Evolutionary conservation across 176 grass and related monocot species (phyloP), one percentile per base, ranked within the genome.

Genomic region (Areca catechu): DNA sequence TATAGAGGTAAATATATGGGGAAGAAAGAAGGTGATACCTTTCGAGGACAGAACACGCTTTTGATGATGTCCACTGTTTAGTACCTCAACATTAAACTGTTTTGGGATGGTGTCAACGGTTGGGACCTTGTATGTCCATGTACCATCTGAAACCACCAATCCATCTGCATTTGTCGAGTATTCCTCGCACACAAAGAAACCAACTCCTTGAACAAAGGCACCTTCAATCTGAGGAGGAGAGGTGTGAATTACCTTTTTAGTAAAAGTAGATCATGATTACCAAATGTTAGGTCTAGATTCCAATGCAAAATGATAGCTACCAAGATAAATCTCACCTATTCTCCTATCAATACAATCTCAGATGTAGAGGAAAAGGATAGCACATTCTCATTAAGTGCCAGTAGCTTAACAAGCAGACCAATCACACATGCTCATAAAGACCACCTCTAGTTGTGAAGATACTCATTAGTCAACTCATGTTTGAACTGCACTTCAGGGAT

Each of bases 51-150:
- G 87, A 58, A 97, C 78, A 48, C 83, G 81, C 19, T 82, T 85
- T 59, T 91, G 81, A 47, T 97, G 86, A 62, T 82, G 72, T 67
- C 87, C 93, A 88, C 93, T 97, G 50, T 80, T 91, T 61, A 85
- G 57, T 63, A 97, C 56, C 73, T 97, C 79, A 48, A 97, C 76
- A 77, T 97, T 88, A 67, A 97, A 97, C 69, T 88, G 75, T 48
- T 76, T 91, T 2, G 93, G 87, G 53, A 97, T 88, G 56, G 81
- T 91, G 62, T 97, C 93, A 27, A 85, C 20, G 21, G 87, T 97
- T 47, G 93, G 93, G 49, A 97, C 82, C 65, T 91, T 97, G 75
- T 97, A 97, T 56, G 87, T 97, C 93, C 93, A 97, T 25, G 87
- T 97, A 25, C 93, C 80, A 22, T 97, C 92, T 3, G 92, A 82